A percentile compares a stretch with the other conserved stretches of the same genome.
These are phyloP conservation scores for Coprinopsis strossmayeri DNA, from an alignment of 768 basidiomycete species.

Conservation along the genomic window DNA sequence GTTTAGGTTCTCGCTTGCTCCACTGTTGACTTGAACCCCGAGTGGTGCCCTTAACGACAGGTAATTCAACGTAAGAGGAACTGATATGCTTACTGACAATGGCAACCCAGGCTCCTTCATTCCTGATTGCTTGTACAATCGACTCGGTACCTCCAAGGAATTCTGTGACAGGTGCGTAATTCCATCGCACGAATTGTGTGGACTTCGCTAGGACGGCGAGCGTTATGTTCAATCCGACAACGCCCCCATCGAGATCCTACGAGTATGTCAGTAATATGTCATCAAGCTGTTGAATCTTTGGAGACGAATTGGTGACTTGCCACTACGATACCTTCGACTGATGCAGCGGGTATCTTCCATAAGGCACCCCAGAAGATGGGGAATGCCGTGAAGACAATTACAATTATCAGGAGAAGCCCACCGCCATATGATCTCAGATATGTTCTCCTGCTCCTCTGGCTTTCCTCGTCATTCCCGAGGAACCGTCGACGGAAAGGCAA, in stretches of 20 bases:
- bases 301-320: conserved; percentile 26
- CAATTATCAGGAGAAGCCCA: conserved; percentile 28
- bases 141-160: conserved; percentile 40
- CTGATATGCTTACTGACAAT: conserved; percentile 30
- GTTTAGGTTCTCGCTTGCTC: conserved; percentile 1
- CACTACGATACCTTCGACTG: conserved; percentile 51
- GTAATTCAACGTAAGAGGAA: neutral
- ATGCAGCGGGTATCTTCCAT: conserved; percentile 36
- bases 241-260: conserved; percentile 56
- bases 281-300: neutral
- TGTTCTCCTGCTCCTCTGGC: too few species aligned
- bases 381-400: conserved; percentile 43
- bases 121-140: conserved; percentile 33
- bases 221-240: conserved; percentile 42
- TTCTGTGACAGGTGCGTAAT: conserved; percentile 26
- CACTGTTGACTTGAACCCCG: conserved; percentile 5
- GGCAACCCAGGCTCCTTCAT: conserved; percentile 41
- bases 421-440: too few species aligned
- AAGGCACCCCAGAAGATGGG: conserved; percentile 54
- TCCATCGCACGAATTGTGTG: conserved; percentile 37
- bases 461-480: too few species aligned
- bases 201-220: conserved; percentile 21
- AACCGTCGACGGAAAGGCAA: too few species aligned
- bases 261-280: neutral
- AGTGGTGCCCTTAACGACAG: neutral